Evolutionary conservation across 2,329 filamentous ascomycete species (phyloP).

Genomic region (Beauveria sp.): DNA sequence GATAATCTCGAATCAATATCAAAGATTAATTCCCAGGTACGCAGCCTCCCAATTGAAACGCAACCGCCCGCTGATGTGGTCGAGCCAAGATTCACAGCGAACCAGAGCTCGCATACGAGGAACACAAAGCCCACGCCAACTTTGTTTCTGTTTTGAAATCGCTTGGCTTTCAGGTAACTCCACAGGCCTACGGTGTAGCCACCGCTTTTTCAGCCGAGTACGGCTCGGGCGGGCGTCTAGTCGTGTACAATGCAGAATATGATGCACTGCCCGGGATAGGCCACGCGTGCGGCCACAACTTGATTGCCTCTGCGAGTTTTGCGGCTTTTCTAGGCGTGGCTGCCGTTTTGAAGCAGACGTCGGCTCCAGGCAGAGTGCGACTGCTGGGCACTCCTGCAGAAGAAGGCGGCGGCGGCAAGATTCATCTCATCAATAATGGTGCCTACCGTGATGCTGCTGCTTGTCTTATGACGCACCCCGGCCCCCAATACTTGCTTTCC

Average conservation of each 20-base stretch:
- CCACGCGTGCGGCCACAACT: slow-evolving; percentile 28
- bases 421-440: slow-evolving; percentile 29
- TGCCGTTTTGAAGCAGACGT: slow-evolving; percentile 21
- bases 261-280: slow-evolving; percentile 28
- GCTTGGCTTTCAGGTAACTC: slow-evolving; percentile 20
- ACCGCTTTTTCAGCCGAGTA: slow-evolving; percentile 25
- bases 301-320: slow-evolving; percentile 23
- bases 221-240: slow-evolving; percentile 22
- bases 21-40: slow-evolving; percentile 4
- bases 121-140: slow-evolving; percentile 22
- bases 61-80: background rate
- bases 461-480: slow-evolving; percentile 19
- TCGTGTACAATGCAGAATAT: slow-evolving; percentile 26
- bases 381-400: slow-evolving; percentile 34
- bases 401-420: slow-evolving; percentile 34
- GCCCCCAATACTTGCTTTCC: slow-evolving; percentile 11
- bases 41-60: background rate
- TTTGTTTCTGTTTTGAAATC: slow-evolving; percentile 16
- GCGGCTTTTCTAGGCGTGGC: slow-evolving; percentile 25
- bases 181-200: slow-evolving; percentile 24
- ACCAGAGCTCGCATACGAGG: slow-evolving; percentile 23
- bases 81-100: slow-evolving; percentile 17
- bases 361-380: slow-evolving; percentile 25
- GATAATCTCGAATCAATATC: background rate
- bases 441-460: slow-evolving; percentile 18